Evolutionary conservation across 225 moss, liverwort and hornwort species (phyloP), one percentile per base, ranked within the genome.

Genomic region (Thuidium tamariscinum): DNA sequence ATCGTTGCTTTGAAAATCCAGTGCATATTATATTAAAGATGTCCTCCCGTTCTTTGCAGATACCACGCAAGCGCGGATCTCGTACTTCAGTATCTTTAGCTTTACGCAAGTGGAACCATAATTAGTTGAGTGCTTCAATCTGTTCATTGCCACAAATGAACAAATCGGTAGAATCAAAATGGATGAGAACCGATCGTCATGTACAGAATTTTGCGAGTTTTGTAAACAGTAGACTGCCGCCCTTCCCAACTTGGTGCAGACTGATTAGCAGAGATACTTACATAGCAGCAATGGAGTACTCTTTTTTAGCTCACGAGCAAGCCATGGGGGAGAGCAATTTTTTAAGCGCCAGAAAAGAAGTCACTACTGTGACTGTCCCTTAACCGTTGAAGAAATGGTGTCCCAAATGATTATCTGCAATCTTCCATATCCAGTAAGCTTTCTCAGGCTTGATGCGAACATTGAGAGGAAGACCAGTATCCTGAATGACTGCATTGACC

Each of bases 51-150:
- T 60, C 57, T 23, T 78, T 74, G 85, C 91, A 93, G 91, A 77
- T 90, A 85, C 81, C 87, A 93, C 82, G 89, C 87, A 29, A 93
- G 93, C 67, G 89, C 91, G 30, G 93, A 93, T 84, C 88, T 93
- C 49, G 91, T 93, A 51, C 88, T 93, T 39, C 85, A 91, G 72
- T 90, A 90, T 84, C 84, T 93, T 81, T 93, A 93, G 85, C 73
- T 71, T 81, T 11, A 55, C 20, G 36, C 29, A 32, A 81, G 30
- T 83, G 14, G 36, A 70, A 29, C 12, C 30, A 54, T 39, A 60
- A n/a, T 79, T 88, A 79, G 82, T 83, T 79, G 72, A 90, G 72
- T 79, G 46, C 75, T 78, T 84, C 62, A 69, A 70, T 69, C 46
- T 86, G 86, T 89, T 88, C 90, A 86, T 88, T 86, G 27, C 46